Conservation (phyloP, 2,329 filamentous ascomycete genomes). For the Penicillium janthinellum region DNA sequence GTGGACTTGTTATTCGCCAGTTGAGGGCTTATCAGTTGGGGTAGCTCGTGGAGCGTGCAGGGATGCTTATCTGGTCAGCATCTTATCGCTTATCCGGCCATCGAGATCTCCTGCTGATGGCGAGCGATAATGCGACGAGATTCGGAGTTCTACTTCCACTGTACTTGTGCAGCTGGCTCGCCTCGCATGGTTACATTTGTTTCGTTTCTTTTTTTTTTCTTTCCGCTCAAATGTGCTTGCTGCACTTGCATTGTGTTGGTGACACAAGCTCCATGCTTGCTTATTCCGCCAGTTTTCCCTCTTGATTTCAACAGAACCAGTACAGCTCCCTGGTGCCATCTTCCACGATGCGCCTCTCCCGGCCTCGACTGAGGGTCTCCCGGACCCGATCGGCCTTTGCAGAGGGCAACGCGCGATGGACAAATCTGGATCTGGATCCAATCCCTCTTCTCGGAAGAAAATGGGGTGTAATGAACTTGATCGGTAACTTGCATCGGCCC, state of each 20-base stretch:
- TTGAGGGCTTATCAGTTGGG: conserved; percentile 1
- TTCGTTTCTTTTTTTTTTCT: neutral
- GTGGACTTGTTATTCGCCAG: conserved; percentile 2
- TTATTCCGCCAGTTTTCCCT: neutral
- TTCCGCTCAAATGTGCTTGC: neutral
- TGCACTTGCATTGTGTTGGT: neutral
- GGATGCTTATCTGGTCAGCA: conserved; percentile 5
- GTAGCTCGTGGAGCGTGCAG: neutral
- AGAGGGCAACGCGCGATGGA: conserved; percentile 47
- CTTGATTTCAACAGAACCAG: no score
- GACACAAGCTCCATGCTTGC: neutral
- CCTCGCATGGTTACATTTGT: neutral
- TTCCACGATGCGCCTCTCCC: conserved; percentile 33
- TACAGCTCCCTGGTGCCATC: neutral
- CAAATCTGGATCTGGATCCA: conserved; percentile 54
- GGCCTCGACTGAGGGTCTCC: conserved; percentile 47
- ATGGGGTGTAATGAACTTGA: conserved; percentile 50
- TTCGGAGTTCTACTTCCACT: neutral
- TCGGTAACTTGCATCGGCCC: conserved; percentile 31
- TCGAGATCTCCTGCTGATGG: neutral
- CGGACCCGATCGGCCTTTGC: conserved; percentile 52
- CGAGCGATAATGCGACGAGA: neutral
- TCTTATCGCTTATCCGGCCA: neutral
- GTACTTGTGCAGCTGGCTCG: neutral
- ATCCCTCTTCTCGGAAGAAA: conserved; percentile 47